Conservation (phyloP, 768 basidiomycete species). For the Boletus reticuloceps region DNA sequence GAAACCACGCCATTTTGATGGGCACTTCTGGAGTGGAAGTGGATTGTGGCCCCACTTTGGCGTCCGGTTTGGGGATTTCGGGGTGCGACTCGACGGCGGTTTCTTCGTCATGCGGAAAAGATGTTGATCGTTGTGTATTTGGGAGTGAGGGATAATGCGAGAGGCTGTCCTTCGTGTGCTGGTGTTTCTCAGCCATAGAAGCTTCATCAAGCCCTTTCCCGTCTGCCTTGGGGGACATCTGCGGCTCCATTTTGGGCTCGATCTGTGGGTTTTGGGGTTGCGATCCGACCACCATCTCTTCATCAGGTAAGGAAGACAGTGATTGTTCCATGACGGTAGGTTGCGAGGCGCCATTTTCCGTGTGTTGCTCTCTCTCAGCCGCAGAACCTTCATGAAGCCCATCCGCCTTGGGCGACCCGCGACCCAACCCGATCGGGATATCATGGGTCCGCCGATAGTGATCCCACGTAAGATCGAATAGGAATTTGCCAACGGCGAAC, state of each 20-base stretch:
- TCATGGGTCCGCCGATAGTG: conserved; percentile 40
- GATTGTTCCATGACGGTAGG: not conserved
- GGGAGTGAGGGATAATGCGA: not conserved
- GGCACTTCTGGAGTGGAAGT: not conserved
- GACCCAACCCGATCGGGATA: conserved; percentile 15
- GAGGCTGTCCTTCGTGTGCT: not conserved
- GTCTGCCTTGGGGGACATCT: not conserved
- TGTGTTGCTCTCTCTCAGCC: not conserved
- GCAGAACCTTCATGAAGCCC: not conserved
- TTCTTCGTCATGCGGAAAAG: not conserved
- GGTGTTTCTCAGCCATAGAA: not conserved
- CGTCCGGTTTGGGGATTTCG: not conserved
- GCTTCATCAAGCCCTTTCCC: not conserved
- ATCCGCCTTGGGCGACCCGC: not conserved
- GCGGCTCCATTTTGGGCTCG: not conserved
- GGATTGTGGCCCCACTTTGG: not conserved
- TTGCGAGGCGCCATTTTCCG: not conserved
- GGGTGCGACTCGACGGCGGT: not conserved
- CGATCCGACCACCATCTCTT: not conserved
- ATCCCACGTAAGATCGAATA: conserved; percentile 65
- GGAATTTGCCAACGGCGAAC: conserved; percentile 70
- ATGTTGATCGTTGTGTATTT: not conserved
- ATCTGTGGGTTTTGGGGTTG: not conserved
- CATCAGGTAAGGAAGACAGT: conserved; percentile 1
- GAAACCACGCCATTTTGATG: not conserved